Evolutionary conservation across 169 alveolate genomes (phyloP).

Genomic region (Cryptosporidium parvum): DNA sequence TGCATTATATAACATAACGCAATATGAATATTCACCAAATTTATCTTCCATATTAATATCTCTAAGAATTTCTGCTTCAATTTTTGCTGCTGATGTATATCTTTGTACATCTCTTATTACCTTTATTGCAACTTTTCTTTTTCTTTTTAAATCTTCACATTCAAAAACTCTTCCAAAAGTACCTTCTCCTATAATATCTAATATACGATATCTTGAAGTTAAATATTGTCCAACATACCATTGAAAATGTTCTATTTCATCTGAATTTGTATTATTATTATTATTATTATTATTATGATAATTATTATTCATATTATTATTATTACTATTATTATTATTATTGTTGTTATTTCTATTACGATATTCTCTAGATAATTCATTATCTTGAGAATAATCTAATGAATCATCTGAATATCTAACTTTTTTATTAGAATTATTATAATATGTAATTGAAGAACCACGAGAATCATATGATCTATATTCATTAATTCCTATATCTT

Average conservation of each 20-base stretch:
- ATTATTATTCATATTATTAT: not conserved
- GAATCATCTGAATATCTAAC: constrained; percentile 20
- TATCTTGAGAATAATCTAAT: not conserved
- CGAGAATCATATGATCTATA: constrained; percentile 36
- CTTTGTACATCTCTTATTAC: constrained; percentile 93
- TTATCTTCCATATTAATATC: constrained; percentile 90
- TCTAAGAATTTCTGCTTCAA: constrained; percentile 93
- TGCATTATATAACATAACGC: constrained; percentile 90
- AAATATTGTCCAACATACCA: constrained; percentile 64
- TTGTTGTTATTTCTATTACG: constrained; percentile 6
- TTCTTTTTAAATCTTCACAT: constrained; percentile 87
- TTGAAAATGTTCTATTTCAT: constrained; percentile 47
- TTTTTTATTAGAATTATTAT: constrained; percentile 1
- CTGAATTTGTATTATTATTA: constrained; percentile 10
- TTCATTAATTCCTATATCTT: not conserved
- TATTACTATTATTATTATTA: not conserved
- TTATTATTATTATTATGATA: constrained; percentile 1
- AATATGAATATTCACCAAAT: constrained; percentile 85
- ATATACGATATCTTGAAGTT: constrained; percentile 84
- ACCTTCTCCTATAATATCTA: constrained; percentile 94
- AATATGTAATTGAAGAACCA: constrained; percentile 19
- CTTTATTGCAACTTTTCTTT: constrained; percentile 90
- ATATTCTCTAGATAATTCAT: not conserved
- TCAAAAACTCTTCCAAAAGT: constrained; percentile 97
- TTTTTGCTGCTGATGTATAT: constrained; percentile 95